Base-by-base conservation (phyloP, 441 rosid genomes). In the Arabidopsis lyrata region DNA sequence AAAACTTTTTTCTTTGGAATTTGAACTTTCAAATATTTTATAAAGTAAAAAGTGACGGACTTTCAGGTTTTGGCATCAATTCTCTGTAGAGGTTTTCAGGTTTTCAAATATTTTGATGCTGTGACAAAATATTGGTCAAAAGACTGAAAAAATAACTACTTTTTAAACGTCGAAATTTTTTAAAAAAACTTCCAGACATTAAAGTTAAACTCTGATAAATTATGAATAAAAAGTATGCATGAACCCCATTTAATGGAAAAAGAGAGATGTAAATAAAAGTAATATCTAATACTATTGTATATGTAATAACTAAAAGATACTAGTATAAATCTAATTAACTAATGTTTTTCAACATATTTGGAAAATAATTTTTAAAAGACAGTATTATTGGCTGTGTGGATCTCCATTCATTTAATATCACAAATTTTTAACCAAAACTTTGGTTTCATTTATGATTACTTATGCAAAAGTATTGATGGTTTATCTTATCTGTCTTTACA, bases 81-180 rank as follows among this genome's bases (percentile, higher is more conserved):
- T 54, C 9, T 27, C 57, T 47, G 56, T 32, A 14, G 31, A 54
- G 1, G 53, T 68, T 34, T 54, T 22, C 5, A 54, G 1, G 53
- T 68, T 34, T 54, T 22, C 5, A 55, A n/a, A 12, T 6, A 11
- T 6, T 6, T 38, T 35, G 24, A 56, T 36, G 48, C 27, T 50
- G 1, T 56, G 66, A 65, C 77, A 73, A 56, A 65, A 45, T 56
- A 56, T 35, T 35, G 71, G 71, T 73, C 77, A 73, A 49, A 44
- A 35, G 41, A 15, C 60, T 36, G 20, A 13, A 34, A 13, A 34
- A 22, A 22, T 22, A 2, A 22, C 24, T 22, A 22, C 24, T 22
- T 22, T 22, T 22, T 22, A 22, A 22, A 22, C 24, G 24, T 22
- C 24, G 24, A 22, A 22, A 1, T 22, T 22, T 2, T 22, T 22